These are phyloP conservation scores for Fraxinus velutina DNA, from an alignment of 305 asterid species.

Conservation along the genomic window DNA sequence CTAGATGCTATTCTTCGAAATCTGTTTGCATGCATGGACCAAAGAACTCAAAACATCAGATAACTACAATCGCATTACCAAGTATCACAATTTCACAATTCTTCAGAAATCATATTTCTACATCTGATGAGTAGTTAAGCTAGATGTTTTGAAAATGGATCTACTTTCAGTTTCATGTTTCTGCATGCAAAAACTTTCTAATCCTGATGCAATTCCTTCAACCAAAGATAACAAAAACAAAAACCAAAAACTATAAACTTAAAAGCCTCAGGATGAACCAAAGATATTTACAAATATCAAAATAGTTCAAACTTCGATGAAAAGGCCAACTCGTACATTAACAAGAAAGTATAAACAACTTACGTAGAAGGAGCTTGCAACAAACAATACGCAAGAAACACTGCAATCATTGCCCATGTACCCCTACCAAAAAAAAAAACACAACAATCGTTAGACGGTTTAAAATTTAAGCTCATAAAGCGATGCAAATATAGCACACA, in stretches of 20 bases:
- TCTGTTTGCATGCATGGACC: background rate
- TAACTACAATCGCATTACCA: background rate
- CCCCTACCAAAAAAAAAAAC: conserved; percentile 51
- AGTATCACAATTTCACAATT: background rate
- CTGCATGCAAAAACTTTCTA: background rate
- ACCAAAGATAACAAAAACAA: background rate
- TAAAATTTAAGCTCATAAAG: background rate
- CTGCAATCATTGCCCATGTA: conserved; percentile 90
- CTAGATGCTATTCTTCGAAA: background rate
- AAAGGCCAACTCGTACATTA: background rate
- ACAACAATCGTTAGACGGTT: background rate
- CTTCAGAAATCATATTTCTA: background rate
- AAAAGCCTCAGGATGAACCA: background rate
- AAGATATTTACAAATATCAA: background rate
- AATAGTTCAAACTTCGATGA: background rate
- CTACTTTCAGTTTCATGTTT: background rate
- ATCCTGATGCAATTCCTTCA: background rate
- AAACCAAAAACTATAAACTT: background rate
- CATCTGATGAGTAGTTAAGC: background rate
- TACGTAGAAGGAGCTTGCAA: conserved; percentile 97
- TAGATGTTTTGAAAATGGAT: background rate
- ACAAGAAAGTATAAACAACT: conserved; percentile 28
- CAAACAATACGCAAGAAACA: conserved; percentile 86
- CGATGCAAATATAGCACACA: background rate
- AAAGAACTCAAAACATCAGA: background rate